A percentile compares a stretch with the other conserved stretches of the same genome.
phyloP scores from a whole-genome alignment of 371 early-diverging fungal genomes.

The Funneliformis caledonium region DNA sequence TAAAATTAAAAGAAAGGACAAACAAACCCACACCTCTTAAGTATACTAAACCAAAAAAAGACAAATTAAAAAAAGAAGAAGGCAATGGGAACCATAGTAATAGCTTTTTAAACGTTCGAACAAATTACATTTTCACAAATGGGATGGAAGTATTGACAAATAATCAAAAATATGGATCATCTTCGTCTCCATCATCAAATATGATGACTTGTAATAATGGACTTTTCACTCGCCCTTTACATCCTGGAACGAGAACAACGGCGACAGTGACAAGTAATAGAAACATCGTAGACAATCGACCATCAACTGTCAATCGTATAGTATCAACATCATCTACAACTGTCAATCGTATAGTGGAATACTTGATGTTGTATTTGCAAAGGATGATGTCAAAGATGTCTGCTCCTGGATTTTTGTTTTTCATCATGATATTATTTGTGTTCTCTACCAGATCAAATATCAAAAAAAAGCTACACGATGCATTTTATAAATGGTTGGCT shows the following conservation, averaged over 20 bases:
- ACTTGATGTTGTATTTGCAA: conserved; percentile 1
- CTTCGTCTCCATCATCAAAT: neutral
- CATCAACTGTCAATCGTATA: neutral
- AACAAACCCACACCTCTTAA: conserved; percentile 7
- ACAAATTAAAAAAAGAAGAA: neutral
- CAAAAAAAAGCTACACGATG: conserved; percentile 10
- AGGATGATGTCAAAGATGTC: neutral
- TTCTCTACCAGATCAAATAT: neutral
- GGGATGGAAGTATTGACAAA: neutral
- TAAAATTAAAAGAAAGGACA: conserved; percentile 26
- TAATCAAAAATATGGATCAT: neutral
- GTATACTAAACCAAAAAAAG: conserved; percentile 10
- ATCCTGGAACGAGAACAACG: neutral
- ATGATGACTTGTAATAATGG: neutral
- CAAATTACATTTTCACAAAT: neutral
- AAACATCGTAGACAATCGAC: conserved; percentile 4
- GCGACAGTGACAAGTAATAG: neutral
- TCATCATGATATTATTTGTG: conserved; percentile 1
- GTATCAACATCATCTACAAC: conserved; percentile 5
- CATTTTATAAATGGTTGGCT: neutral
- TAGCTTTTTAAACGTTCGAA: neutral
- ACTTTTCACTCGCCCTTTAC: conserved; percentile 20
- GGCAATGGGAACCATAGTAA: neutral
- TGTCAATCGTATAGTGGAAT: neutral
- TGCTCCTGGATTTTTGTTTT: neutral